Evolutionary conservation across 768 basidiomycete species (phyloP).

Genomic region (Coprinellus aureogranulatus): DNA sequence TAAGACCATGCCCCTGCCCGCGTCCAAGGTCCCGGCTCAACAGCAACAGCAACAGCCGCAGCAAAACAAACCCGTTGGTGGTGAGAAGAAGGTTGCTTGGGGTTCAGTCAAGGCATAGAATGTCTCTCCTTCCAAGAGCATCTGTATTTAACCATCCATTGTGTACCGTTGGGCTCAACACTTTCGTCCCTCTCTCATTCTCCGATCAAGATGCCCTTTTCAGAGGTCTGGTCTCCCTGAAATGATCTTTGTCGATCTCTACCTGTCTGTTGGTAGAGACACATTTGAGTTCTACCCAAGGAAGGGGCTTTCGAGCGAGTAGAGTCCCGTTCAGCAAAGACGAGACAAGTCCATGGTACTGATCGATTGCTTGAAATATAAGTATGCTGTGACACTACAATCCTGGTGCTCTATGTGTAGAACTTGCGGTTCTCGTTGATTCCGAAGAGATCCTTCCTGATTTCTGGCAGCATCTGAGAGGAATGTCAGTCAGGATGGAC

Average conservation of each 20-base stretch:
- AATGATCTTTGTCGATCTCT: too few relatives aligned
- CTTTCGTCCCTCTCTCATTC: too few relatives aligned
- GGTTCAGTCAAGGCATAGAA: constrained; percentile 39
- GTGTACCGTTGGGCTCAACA: too few relatives aligned
- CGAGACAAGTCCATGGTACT: not conserved
- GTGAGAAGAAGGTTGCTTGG: constrained; percentile 60
- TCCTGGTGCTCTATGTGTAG: constrained; percentile 51
- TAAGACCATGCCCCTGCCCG: constrained; percentile 48
- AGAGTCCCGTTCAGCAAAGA: not conserved
- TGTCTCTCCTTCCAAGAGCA: too few relatives aligned
- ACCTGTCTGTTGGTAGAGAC: too few relatives aligned
- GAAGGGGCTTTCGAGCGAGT: too few relatives aligned
- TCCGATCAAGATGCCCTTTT: too few relatives aligned
- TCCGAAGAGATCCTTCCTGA: constrained; percentile 86
- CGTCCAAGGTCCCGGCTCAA: constrained; percentile 17
- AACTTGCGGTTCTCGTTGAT: constrained; percentile 90
- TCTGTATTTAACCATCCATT: too few relatives aligned
- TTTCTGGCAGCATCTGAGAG: constrained; percentile 90
- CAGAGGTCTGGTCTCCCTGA: too few relatives aligned
- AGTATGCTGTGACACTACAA: not conserved
- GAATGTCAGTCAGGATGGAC: not conserved
- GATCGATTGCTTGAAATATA: not conserved
- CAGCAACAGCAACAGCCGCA: constrained; percentile 16
- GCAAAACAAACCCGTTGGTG: constrained; percentile 24
- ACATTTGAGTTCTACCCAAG: too few relatives aligned